These are phyloP conservation scores for Ophiocordyceps sinensis DNA, from an alignment of 2,329 filamentous ascomycete genomes.

Conservation along the genomic window DNA sequence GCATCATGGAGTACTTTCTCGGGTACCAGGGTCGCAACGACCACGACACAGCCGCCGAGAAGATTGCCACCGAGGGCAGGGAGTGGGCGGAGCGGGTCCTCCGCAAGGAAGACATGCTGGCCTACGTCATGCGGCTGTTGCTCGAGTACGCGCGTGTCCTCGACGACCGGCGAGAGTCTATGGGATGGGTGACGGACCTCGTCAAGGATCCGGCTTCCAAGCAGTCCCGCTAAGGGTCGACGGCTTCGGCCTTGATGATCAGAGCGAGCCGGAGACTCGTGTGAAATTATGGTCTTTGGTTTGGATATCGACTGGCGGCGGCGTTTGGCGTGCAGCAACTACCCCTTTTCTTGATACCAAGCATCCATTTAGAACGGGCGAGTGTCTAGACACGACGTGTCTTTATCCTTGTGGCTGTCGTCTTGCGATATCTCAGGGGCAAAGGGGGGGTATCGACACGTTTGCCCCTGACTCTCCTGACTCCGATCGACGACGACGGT, in stretches of 20 bases:
- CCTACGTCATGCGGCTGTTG: slow-evolving; percentile 52
- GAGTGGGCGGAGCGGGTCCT: slow-evolving; percentile 56
- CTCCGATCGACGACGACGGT: no score
- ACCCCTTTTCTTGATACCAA: neutral
- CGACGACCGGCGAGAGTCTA: slow-evolving; percentile 33
- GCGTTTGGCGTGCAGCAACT: neutral
- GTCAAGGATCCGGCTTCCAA: slow-evolving; percentile 17
- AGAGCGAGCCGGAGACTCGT: neutral
- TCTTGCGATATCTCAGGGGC: no score
- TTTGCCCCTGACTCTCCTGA: no score
- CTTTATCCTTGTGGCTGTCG: no score
- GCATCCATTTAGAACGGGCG: neutral
- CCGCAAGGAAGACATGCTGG: slow-evolving; percentile 57
- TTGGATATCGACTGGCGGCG: slow-evolving; percentile 2
- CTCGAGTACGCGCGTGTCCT: slow-evolving; percentile 46
- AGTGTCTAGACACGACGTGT: no score
- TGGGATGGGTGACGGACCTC: slow-evolving; percentile 43
- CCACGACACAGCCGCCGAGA: slow-evolving; percentile 44
- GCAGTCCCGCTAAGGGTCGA: slow-evolving; percentile 12
- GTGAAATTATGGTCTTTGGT: neutral
- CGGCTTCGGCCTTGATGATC: neutral
- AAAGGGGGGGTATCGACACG: no score
- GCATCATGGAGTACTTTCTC: slow-evolving; percentile 61
- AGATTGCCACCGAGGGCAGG: slow-evolving; percentile 51
- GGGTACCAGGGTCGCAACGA: slow-evolving; percentile 33